Evolutionary conservation across 1,139 yeast genomes (phyloP).

Genomic region (Lodderomyces margitis): DNA sequence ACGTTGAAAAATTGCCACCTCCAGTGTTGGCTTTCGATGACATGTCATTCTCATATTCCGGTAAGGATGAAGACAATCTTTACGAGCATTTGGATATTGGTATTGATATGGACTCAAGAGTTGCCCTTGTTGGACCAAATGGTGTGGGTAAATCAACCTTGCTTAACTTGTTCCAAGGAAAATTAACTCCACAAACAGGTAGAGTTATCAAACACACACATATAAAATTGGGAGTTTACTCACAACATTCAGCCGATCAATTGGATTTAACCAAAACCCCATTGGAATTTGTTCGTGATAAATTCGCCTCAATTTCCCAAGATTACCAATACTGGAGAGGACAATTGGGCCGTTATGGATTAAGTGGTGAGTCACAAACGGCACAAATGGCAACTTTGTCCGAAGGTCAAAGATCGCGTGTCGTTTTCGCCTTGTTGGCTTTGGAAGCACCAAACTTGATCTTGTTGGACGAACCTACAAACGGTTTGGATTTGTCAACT

Average conservation of each 20-base stretch:
- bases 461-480: constrained; percentile 97
- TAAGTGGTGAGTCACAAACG: constrained; percentile 98
- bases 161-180: constrained; percentile 95
- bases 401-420: constrained; percentile 99
- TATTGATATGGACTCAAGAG: constrained; percentile 99
- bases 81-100: constrained; percentile 93
- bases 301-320: constrained; percentile 84
- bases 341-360: constrained; percentile 96
- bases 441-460: constrained; percentile 93
- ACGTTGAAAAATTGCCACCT: constrained; percentile 96
- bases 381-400: constrained; percentile 98
- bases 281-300: constrained; percentile 93
- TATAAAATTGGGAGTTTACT: constrained; percentile 96
- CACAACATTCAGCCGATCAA: constrained; percentile 98
- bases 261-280: constrained; percentile 93
- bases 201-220: constrained; percentile 97
- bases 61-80: constrained; percentile 81
- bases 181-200: constrained; percentile 82
- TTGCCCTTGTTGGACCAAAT: constrained; percentile 97
- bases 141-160: constrained; percentile 99
- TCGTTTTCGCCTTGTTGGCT: constrained; percentile 93
- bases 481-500: constrained; percentile 97
- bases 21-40: constrained; percentile 97
- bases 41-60: constrained; percentile 89
- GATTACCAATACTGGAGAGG: constrained; percentile 99